Percentiles rank a stretch among this genome's conserved stretches.
These are phyloP conservation scores for Colletotrichum shisoi DNA, from an alignment of 2,329 filamentous ascomycete species.

Conservation along the genomic window DNA sequence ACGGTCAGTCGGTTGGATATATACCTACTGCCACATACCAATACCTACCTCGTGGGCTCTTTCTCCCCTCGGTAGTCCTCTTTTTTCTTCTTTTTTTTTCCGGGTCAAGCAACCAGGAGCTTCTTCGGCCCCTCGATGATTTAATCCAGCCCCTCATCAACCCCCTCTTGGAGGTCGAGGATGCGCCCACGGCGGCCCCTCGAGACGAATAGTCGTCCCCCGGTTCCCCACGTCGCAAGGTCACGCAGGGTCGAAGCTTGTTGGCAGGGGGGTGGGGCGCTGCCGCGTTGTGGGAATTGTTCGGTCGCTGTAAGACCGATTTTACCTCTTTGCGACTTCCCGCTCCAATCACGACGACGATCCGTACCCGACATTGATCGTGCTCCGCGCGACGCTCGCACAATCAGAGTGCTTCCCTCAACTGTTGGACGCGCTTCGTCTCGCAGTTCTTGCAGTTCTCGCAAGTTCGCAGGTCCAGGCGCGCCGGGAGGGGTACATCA, in stretches of 20 bases:
- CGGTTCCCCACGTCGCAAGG: conserved; percentile 39
- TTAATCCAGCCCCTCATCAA: conserved; percentile 30
- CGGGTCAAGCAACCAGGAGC: conserved; percentile 18
- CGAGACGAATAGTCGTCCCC: conserved; percentile 34
- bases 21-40: conserved; percentile 8
- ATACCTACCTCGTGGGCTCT: conserved; percentile 1
- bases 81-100: conserved; percentile 2
- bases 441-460: neutral
- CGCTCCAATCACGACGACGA: conserved; percentile 38
- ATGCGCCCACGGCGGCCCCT: neutral
- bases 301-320: conserved; percentile 41
- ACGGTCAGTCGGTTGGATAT: conserved; percentile 24
- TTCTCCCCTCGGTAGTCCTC: neutral
- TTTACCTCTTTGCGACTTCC: conserved; percentile 32
- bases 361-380: conserved; percentile 31
- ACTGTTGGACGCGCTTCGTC: conserved; percentile 17
- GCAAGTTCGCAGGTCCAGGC: conserved; percentile 29
- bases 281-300: conserved; percentile 37
- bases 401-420: conserved; percentile 9
- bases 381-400: conserved; percentile 25
- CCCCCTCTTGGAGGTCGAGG: conserved; percentile 5
- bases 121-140: conserved; percentile 21
- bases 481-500: conserved; percentile 26
- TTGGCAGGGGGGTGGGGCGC: conserved; percentile 35
- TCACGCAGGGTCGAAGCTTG: conserved; percentile 41